These are phyloP conservation scores for Monilinia vaccinii-corymbosi DNA, from an alignment of 2,329 filamentous ascomycete species.

Conservation along the genomic window DNA sequence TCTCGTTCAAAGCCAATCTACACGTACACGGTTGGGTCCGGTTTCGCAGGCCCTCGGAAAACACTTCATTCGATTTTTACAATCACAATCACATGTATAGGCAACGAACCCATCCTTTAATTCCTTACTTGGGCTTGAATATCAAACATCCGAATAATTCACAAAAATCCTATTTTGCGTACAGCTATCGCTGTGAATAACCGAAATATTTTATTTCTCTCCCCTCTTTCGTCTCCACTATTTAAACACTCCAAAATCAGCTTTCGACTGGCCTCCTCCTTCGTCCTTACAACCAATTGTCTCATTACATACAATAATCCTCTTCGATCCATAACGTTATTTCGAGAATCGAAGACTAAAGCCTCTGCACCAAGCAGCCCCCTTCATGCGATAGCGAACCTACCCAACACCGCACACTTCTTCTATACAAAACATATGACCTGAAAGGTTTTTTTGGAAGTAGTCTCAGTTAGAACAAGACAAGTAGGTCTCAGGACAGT, in stretches of 20 bases:
- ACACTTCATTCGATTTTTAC: not conserved
- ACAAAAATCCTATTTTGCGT: not conserved
- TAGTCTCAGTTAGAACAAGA: not conserved
- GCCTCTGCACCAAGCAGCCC: not conserved
- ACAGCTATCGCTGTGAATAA: not conserved
- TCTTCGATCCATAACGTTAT: not conserved
- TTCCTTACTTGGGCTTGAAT: not conserved
- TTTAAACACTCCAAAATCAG: not conserved
- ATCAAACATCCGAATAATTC: not conserved
- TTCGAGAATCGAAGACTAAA: not conserved
- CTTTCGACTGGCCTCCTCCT: not conserved
- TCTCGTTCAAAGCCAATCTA: no score
- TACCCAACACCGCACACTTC: not conserved
- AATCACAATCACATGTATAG: not conserved
- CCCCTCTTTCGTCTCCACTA: not conserved
- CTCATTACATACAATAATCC: not conserved
- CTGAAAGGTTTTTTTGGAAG: not conserved
- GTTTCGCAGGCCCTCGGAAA: not conserved
- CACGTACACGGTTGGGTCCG: no score
- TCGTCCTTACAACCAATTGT: not conserved
- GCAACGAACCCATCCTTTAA: not conserved
- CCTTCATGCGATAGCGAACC: not conserved
- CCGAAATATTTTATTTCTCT: not conserved
- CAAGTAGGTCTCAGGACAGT: not conserved
- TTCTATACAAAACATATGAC: not conserved